Percentiles rank a stretch among this genome's conserved stretches.
phyloP scores from a whole-genome alignment of 768 basidiomycete species.

The Serendipita sp. region DNA sequence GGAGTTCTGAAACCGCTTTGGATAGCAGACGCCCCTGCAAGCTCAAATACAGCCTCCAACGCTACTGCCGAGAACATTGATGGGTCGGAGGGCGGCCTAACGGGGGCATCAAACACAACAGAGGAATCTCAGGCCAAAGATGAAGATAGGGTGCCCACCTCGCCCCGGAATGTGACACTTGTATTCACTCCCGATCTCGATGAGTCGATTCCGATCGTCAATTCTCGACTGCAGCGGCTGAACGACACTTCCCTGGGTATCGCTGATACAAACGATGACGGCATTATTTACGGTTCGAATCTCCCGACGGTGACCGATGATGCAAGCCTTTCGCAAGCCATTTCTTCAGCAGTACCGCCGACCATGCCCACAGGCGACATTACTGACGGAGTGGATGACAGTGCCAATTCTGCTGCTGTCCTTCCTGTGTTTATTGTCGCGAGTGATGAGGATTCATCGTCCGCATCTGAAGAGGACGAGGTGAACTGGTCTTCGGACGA shows the following conservation, averaged over 20 bases:
- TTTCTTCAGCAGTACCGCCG: too few relatives aligned
- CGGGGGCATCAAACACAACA: not conserved
- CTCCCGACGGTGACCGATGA: too few relatives aligned
- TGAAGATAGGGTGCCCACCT: not conserved
- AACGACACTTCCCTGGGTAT: conserved; percentile 6
- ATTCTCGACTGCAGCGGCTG: not conserved
- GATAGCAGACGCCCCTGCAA: conserved; percentile 11
- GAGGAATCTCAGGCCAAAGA: not conserved
- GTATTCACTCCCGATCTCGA: not conserved
- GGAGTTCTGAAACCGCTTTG: conserved; percentile 40
- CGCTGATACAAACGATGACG: not conserved
- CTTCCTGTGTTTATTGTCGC: too few relatives aligned
- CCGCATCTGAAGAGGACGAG: too few relatives aligned
- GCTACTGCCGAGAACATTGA: not conserved
- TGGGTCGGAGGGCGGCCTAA: not conserved
- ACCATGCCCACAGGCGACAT: too few relatives aligned
- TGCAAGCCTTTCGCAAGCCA: too few relatives aligned
- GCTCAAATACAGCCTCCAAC: not conserved
- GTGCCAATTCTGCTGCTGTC: too few relatives aligned
- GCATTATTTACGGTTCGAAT: too few relatives aligned
- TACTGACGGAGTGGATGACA: too few relatives aligned
- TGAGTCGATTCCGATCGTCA: not conserved
- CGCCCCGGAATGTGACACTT: not conserved
- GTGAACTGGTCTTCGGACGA: too few relatives aligned
- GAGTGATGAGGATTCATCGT: too few relatives aligned